These are phyloP conservation scores for Serendipita vermifera DNA, from an alignment of 768 basidiomycete species.

Conservation along the genomic window DNA sequence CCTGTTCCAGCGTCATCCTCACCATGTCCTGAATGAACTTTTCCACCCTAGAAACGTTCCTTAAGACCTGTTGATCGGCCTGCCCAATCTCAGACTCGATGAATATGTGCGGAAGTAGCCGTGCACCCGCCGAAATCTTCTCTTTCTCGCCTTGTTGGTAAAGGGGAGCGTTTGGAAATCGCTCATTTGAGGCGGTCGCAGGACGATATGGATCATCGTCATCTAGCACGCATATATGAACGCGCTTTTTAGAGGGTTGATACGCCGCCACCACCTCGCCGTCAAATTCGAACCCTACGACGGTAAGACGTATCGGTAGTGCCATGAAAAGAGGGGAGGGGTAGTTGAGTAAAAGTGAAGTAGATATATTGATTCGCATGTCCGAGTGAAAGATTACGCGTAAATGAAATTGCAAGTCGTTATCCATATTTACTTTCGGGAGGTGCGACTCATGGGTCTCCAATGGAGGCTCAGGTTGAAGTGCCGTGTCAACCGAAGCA, in stretches of 20 bases:
- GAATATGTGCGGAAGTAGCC: slow-evolving; percentile 71
- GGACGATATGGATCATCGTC: slow-evolving; percentile 78
- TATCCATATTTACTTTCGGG: slow-evolving; percentile 11
- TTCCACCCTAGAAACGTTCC: slow-evolving; percentile 92
- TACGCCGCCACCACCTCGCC: slow-evolving; percentile 87
- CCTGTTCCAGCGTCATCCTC: slow-evolving; percentile 88
- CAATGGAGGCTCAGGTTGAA: slow-evolving; percentile 19
- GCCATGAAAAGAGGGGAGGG: slow-evolving; percentile 95
- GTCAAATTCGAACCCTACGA: slow-evolving; percentile 75
- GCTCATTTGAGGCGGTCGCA: slow-evolving; percentile 25
- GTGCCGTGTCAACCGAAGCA: slow-evolving; percentile 8
- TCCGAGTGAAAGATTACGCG: slow-evolving; percentile 78
- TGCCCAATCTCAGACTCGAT: slow-evolving; percentile 98
- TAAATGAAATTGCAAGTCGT: slow-evolving; percentile 81
- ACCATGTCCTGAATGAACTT: slow-evolving; percentile 92
- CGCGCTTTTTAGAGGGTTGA: slow-evolving; percentile 63
- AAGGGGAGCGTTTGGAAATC: slow-evolving; percentile 21
- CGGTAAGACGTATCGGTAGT: slow-evolving; percentile 84
- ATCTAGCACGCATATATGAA: slow-evolving; percentile 83
- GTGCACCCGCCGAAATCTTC: slow-evolving; percentile 50
- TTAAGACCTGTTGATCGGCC: slow-evolving; percentile 85
- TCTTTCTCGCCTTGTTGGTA: slow-evolving; percentile 22
- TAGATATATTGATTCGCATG: slow-evolving; percentile 76
- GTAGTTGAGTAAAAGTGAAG: slow-evolving; percentile 92
- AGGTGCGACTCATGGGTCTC: slow-evolving; percentile 26